Base-by-base conservation (phyloP, 345 rosid species). In the Excoecaria cochinchinensis region DNA sequence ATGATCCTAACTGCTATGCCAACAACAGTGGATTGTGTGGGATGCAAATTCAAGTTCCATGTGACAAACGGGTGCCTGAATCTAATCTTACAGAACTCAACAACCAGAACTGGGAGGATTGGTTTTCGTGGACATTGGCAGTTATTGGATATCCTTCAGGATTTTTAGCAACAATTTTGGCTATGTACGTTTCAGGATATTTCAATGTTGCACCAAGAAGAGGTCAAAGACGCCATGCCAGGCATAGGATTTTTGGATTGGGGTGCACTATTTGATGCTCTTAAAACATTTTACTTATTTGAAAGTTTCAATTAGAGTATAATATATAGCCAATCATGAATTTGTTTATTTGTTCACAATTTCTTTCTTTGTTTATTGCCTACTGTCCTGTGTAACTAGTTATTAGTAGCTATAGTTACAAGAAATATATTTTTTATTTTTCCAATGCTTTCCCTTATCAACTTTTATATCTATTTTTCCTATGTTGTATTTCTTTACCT, bases 11-110 rank as follows among this genome's bases (percentile, higher is more conserved):
- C 4, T 69, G 74, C 25, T 87, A 83, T 24, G 86, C 80, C 0
- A 82, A 82, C 70, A 85, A 79, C 65, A 78, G 21, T 55, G 75
- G 75, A 17, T 31, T 84, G 0, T 84, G 86, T 75, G 87, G 89
- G 24, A n/a, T 70, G 74, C 90, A 87, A 76, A 85, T 87, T 56
- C 69, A 67, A 52, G 71, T 77, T 3, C 66, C 78, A 17, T 85
- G 89, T 51, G 57, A 71, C 47, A 53, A 38, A 48, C 38, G n/a
- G 16, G 8, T 25, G 7, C 48, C 67, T 5, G 6, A 17, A 11
- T 8, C 55, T 57, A 44, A 7, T 5, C 17, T 58, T 46, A 16
- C 39, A 56, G 21, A 36, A 19, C 21, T 22, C 38, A 14, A 6
- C 2, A 42, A 1, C 4, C 12, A n/a, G 12, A 21, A 21, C 12